Base-by-base conservation (phyloP, 164 flowering plant genomes). In the Umbellularia californica region DNA sequence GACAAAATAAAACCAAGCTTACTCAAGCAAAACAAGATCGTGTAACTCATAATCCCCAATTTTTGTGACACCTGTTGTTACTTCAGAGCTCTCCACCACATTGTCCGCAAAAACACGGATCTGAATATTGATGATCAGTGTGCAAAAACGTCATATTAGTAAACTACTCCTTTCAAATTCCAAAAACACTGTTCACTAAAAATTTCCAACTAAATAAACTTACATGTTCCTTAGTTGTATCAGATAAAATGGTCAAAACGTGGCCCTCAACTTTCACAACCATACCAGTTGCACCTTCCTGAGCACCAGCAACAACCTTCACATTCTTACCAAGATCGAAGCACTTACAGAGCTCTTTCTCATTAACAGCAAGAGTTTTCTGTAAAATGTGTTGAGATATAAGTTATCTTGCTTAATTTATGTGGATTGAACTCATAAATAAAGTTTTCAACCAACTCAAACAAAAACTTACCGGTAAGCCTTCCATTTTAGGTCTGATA, bases 31-130 rank as follows among this genome's bases (percentile, higher is more conserved):
- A 70, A 96, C 97, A 78, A 96, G 97, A 83, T 96, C 99, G 77
- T 90, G 99, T 55, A 96, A 88, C 83, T 96, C 99, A 79, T 90
- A 96, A n/a, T 91, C 97, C n/a, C 99, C 99, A 78, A 96, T 86
- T 81, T 82, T 88, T 24, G 95, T 92, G 35, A 92, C 75, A 52
- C 99, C 98, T 70, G 99, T 80, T 28, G 99, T 91, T 69, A 94
- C 95, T 84, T 94, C 99, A 71, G 99, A 92, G 81, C 99, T 96
- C 84, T 90, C 95, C 73, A 88, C 97, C 75, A 95, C 97, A 90
- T 95, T 83, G 82, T 93, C 98, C 28, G 98, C 90, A 85, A 93
- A 95, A 25, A 95, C 97, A 72, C 90, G 96, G 55, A 93, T 85
- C 99, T 95, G 83, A 64, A 74, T 27, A 74, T 6, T 50, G 15